Percentiles rank a stretch among this genome's conserved stretches.
phyloP scores from a whole-genome alignment of 441 rosid species.

The Iberis amara region DNA sequence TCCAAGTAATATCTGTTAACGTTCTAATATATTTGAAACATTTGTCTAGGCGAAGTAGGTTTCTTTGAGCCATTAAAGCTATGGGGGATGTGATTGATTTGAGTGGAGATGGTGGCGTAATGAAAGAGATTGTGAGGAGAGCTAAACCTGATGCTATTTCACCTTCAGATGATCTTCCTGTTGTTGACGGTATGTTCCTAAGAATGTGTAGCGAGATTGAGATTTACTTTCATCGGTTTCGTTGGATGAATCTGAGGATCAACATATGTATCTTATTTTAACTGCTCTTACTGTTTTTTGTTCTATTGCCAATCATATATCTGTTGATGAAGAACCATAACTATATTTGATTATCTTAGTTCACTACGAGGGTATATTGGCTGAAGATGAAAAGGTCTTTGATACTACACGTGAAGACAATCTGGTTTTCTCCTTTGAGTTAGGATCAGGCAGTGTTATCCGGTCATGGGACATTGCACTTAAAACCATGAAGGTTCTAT shows the following conservation, averaged over 20 bases:
- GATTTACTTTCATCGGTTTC: neutral
- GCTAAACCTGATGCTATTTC: slow-evolving; percentile 59
- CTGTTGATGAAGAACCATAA: neutral
- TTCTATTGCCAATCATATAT: too few species aligned
- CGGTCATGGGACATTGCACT: slow-evolving; percentile 83
- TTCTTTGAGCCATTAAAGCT: slow-evolving; percentile 28
- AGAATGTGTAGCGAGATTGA: neutral
- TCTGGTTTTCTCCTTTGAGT: slow-evolving; percentile 75
- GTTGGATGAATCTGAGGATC: neutral
- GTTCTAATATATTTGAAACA: neutral
- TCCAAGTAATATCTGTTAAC: too few species aligned
- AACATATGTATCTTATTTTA: too few species aligned
- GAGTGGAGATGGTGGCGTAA: slow-evolving; percentile 80
- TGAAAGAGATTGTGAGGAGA: slow-evolving; percentile 55
- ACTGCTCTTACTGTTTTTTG: too few species aligned
- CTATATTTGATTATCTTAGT: slow-evolving; percentile 36
- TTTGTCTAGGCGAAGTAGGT: slow-evolving; percentile 24
- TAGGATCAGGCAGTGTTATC: slow-evolving; percentile 80
- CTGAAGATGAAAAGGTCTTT: slow-evolving; percentile 78
- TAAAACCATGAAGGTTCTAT: slow-evolving; percentile 74
- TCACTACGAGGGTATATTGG: slow-evolving; percentile 81
- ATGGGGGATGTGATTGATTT: slow-evolving; percentile 68
- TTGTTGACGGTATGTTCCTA: slow-evolving; percentile 65
- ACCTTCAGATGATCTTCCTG: slow-evolving; percentile 77
- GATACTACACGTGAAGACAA: slow-evolving; percentile 87